These are phyloP conservation scores for Saturnispora diversa DNA, from an alignment of 805 yeast genomes.

Conservation along the genomic window DNA sequence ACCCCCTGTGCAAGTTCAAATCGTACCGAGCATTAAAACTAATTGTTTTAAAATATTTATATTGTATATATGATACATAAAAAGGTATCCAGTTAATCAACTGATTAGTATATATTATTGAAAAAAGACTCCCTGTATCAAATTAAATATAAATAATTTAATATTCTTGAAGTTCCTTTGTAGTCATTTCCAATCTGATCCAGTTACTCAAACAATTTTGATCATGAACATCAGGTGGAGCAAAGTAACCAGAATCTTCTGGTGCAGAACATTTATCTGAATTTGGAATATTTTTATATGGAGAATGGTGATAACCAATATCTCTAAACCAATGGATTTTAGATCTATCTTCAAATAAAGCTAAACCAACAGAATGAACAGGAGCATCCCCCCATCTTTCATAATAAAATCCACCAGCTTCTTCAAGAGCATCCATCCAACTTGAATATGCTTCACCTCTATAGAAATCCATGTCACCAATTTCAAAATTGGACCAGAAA, in stretches of 20 bases:
- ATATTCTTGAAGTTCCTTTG: constrained; percentile 28
- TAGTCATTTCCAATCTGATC: constrained; percentile 32
- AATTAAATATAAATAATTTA: too few species aligned
- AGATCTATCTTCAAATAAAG: constrained; percentile 61
- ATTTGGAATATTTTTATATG: constrained; percentile 75
- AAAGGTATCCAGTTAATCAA: too few species aligned
- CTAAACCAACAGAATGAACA: constrained; percentile 70
- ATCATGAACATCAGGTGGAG: constrained; percentile 28
- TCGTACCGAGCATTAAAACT: too few species aligned
- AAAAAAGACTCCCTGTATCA: too few species aligned
- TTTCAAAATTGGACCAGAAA: constrained; percentile 86
- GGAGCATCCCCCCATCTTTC: constrained; percentile 96
- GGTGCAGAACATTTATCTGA: constrained; percentile 39
- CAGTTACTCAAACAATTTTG: constrained; percentile 31
- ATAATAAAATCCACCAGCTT: constrained; percentile 76
- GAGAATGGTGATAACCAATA: constrained; percentile 69
- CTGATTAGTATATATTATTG: too few species aligned
- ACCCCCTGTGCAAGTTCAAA: too few species aligned
- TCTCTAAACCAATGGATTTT: constrained; percentile 83
- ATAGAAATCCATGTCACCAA: constrained; percentile 75
- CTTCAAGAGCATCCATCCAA: constrained; percentile 61
- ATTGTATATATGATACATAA: too few species aligned
- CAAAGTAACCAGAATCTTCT: constrained; percentile 29
- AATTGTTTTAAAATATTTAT: too few species aligned
- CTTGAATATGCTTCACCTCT: constrained; percentile 59